phyloP scores from a whole-genome alignment of 768 basidiomycete species.

The Mycena capillaripes region DNA sequence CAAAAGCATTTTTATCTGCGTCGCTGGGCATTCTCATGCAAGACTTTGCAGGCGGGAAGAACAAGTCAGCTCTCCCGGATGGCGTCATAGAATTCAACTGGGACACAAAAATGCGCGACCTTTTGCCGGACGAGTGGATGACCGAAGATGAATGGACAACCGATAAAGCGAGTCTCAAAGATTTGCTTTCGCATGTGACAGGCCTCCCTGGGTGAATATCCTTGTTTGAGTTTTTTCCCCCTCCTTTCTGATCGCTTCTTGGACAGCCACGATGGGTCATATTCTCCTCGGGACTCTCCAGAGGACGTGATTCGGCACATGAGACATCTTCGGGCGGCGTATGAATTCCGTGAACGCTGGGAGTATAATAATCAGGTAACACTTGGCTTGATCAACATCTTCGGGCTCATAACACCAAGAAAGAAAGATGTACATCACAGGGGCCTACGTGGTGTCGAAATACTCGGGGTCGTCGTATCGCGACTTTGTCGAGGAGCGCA shows the following conservation, averaged over 20 bases:
- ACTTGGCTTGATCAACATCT: background rate
- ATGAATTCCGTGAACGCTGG: slow-evolving; percentile 49
- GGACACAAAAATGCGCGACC: slow-evolving; percentile 51
- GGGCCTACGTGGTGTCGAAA: slow-evolving; percentile 46
- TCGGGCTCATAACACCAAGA: background rate
- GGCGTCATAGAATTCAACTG: slow-evolving; percentile 48
- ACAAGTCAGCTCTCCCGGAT: slow-evolving; percentile 50
- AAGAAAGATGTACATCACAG: slow-evolving; percentile 54
- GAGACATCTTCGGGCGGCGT: slow-evolving; percentile 44
- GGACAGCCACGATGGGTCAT: slow-evolving; percentile 48
- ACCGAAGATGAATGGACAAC: slow-evolving; percentile 59
- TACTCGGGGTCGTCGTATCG: slow-evolving; percentile 44
- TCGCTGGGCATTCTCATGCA: slow-evolving; percentile 58
- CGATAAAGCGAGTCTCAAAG: slow-evolving; percentile 50
- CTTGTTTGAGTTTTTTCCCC: background rate
- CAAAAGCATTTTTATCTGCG: slow-evolving; percentile 55
- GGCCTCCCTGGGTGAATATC: slow-evolving; percentile 48
- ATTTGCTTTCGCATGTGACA: slow-evolving; percentile 53
- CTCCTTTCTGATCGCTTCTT: background rate
- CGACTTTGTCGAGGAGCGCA: slow-evolving; percentile 56
- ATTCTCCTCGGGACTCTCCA: slow-evolving; percentile 40
- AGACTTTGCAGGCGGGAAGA: slow-evolving; percentile 52
- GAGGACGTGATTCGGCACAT: slow-evolving; percentile 42
- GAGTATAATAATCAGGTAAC: slow-evolving; percentile 53
- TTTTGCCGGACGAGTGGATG: slow-evolving; percentile 57